Evolutionary conservation across 108 stramenopile species (phyloP).

Genomic region (Epipyxis sp.): DNA sequence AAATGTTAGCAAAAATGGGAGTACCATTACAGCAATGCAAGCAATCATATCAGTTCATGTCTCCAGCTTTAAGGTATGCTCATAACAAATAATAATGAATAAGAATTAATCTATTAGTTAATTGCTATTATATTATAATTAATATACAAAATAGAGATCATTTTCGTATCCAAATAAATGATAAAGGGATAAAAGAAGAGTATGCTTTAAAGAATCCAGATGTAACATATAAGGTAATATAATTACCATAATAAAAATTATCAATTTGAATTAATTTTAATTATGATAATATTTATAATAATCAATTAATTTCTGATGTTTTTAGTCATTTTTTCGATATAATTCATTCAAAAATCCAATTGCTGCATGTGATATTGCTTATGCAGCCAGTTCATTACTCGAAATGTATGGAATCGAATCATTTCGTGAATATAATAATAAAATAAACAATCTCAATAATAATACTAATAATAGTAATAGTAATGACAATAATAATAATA

Average conservation of each 20-base stretch:
- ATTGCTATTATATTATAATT: too few species aligned
- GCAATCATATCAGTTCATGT: conserved; percentile 55
- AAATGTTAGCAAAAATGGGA: conserved; percentile 57
- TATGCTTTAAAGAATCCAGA: too few species aligned
- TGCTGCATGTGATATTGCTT: conserved; percentile 50
- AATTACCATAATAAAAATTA: too few species aligned
- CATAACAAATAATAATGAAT: too few species aligned
- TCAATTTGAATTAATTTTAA: too few species aligned
- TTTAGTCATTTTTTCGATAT: conserved; percentile 28
- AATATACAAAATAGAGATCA: background rate
- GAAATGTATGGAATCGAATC: conserved; percentile 38
- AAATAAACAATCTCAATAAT: too few species aligned
- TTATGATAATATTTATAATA: too few species aligned
- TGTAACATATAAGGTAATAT: too few species aligned
- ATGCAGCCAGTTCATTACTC: conserved; percentile 45
- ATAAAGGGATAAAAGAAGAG: conserved; percentile 43
- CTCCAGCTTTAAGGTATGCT: background rate
- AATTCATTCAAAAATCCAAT: conserved; percentile 51
- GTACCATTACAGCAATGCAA: conserved; percentile 52
- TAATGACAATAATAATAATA: conserved; percentile 19
- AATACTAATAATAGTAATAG: too few species aligned
- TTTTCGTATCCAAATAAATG: conserved; percentile 17
- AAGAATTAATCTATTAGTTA: too few species aligned
- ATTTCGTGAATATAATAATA: too few species aligned
- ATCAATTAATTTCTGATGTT: too few species aligned